These are phyloP conservation scores for Wickerhamomyces sp. DNA, from an alignment of 1,139 yeast genomes.

Conservation along the genomic window DNA sequence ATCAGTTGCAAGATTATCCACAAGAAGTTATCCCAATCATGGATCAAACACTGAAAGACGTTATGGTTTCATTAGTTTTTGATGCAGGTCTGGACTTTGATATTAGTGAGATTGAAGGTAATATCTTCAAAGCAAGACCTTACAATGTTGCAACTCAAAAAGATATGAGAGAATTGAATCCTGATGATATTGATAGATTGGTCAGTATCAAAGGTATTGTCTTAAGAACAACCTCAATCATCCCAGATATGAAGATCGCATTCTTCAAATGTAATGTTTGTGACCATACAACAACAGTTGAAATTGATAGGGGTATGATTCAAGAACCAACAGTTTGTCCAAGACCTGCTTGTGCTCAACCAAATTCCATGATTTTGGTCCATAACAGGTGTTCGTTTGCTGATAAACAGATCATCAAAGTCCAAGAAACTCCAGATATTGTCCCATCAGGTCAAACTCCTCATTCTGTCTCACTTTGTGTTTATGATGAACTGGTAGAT, in stretches of 20 bases:
- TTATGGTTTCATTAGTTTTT: conserved; percentile 72
- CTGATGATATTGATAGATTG: conserved; percentile 90
- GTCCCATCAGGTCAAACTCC: conserved; percentile 99
- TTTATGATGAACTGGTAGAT: conserved; percentile 94
- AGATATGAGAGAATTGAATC: conserved; percentile 94
- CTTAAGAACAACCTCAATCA: conserved; percentile 80
- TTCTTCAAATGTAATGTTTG: conserved; percentile 95
- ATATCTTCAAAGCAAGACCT: conserved; percentile 84
- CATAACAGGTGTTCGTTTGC: conserved; percentile 93
- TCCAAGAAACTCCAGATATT: conserved; percentile 95
- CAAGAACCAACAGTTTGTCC: conserved; percentile 94
- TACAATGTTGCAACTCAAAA: conserved; percentile 62
- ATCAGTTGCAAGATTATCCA: conserved; percentile 87
- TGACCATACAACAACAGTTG: conserved; percentile 87
- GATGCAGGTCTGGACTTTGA: conserved; percentile 42
- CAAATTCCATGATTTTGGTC: conserved; percentile 82
- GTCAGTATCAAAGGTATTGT: conserved; percentile 91
- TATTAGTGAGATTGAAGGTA: conserved; percentile 61
- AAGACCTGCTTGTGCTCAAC: conserved; percentile 77
- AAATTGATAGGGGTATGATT: conserved; percentile 90
- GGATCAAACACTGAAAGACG: conserved; percentile 94
- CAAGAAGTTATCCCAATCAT: conserved; percentile 95
- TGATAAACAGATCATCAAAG: conserved; percentile 87
- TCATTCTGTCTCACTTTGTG: conserved; percentile 89
- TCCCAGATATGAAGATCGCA: conserved; percentile 98